Evolutionary conservation across 2,329 filamentous ascomycete species (phyloP), one percentile per base, ranked within the genome.

Genomic region (Monosporascus ibericus): DNA sequence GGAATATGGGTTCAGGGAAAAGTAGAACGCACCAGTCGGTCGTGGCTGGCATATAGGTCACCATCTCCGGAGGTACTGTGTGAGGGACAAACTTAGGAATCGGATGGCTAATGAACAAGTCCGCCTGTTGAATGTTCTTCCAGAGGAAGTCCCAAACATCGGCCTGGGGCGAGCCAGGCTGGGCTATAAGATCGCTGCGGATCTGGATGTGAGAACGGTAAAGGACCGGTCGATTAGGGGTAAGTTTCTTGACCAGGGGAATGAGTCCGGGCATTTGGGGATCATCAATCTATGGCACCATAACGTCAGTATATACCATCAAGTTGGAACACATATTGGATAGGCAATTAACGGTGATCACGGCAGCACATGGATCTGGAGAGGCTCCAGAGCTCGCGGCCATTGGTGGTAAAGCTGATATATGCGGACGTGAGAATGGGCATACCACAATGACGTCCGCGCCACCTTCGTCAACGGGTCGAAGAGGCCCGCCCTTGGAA

Each of bases 191-290:
- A 63, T 94, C 89, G 55, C 83, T 84, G 52, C 88, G 82, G 53
- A 94, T 85, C 68, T 94, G 88, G 52, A 94, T 94, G 66, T 94
- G 89, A 47, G 86, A 90, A 54, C 89, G 82, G 71, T 88, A 94
- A 40, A 92, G 80, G 22, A 94, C 81, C 1, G 89, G 89, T 14
- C 88, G 81, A n/a, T 85, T 68, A 1, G 88, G 87, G 1, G 87
- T 88, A 6, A 78, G 54, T 52, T 80, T 72, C 70, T 91, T 92
- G 63, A 90, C 86, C 36, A 92, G 73, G 4, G 85, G 84, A 50
- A 92, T 89, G 38, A 94, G 74, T 6, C 81, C 82, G 3, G 88
- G 88, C 88, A 92, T 92, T 68, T 94, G 89, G 2, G 88, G 88
- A 60, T 94, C 89, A 61, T 94, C 89, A 49, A 92, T 82, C 78